Conservation (phyloP, 1,284 basidiomycete genomes). For the Ustilago xerochloae region DNA sequence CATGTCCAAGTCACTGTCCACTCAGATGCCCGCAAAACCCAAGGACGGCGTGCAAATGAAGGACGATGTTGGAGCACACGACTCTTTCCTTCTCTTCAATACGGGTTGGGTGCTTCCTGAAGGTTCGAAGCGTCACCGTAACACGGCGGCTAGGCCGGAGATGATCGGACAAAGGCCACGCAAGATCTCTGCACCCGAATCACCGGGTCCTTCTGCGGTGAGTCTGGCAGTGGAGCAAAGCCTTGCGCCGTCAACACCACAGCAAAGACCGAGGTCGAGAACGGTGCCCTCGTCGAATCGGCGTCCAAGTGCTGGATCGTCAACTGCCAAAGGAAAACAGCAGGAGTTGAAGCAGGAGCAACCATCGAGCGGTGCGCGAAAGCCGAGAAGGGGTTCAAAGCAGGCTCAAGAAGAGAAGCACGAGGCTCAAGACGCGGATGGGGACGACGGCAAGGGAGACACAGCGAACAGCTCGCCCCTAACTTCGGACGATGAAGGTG, state of each 20-base stretch:
- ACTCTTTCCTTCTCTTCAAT: slow-evolving; percentile 85
- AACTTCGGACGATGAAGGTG: slow-evolving; percentile 40
- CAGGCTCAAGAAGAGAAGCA: slow-evolving; percentile 5
- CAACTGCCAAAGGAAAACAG: too few relatives aligned
- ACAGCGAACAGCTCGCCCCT: slow-evolving; percentile 33
- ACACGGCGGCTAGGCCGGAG: slow-evolving; percentile 19
- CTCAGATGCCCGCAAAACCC: slow-evolving; percentile 57
- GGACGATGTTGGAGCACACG: slow-evolving; percentile 75
- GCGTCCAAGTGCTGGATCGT: not conserved
- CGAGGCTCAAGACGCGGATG: not conserved
- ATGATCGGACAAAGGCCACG: slow-evolving; percentile 40
- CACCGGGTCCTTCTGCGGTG: slow-evolving; percentile 12
- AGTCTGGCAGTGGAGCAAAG: not conserved
- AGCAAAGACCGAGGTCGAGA: slow-evolving; percentile 27
- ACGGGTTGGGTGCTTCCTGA: slow-evolving; percentile 87
- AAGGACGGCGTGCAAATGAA: slow-evolving; percentile 71
- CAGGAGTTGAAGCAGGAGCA: slow-evolving; percentile 7
- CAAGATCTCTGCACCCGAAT: slow-evolving; percentile 49
- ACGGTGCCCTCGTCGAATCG: slow-evolving; percentile 21
- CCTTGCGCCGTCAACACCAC: slow-evolving; percentile 5
- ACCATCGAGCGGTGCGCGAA: slow-evolving; percentile 4
- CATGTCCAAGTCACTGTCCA: slow-evolving; percentile 15
- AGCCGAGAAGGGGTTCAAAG: not conserved
- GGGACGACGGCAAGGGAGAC: too few relatives aligned
- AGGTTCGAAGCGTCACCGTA: slow-evolving; percentile 69